Conservation (phyloP, 2,329 filamentous ascomycete genomes). For the Fragosphaeria purpurea region DNA sequence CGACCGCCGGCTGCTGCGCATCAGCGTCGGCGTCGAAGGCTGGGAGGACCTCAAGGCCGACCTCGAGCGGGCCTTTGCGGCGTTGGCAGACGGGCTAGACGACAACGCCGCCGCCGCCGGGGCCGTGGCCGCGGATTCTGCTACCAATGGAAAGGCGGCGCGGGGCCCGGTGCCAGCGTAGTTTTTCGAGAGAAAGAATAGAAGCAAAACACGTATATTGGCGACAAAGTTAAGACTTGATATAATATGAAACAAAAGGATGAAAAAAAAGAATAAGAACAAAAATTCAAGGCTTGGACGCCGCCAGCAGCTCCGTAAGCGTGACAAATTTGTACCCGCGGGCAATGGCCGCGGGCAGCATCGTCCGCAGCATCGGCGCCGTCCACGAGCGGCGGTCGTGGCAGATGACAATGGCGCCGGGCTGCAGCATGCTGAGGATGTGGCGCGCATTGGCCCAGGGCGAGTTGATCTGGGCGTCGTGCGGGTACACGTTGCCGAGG, state of each 20-base stretch:
- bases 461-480: constrained; percentile 75
- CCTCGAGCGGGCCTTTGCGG: constrained; percentile 55
- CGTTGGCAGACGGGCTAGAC: constrained; percentile 27
- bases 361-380: constrained; percentile 61
- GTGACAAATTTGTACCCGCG: constrained; percentile 64
- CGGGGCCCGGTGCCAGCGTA: no score
- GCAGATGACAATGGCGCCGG: constrained; percentile 73
- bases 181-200: not conserved
- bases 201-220: not conserved
- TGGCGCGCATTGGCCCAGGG: constrained; percentile 64
- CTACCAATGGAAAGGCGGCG: no score
- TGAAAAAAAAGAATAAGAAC: not conserved
- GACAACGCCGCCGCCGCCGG: not conserved
- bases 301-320: constrained; percentile 54
- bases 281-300: constrained; percentile 1
- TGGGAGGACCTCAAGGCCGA: constrained; percentile 77
- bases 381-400: constrained; percentile 83
- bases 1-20: constrained; percentile 61
- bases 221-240: no score
- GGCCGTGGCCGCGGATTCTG: no score
- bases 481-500: constrained; percentile 79
- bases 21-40: constrained; percentile 81
- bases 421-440: constrained; percentile 67
- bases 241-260: not conserved
- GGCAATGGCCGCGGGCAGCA: constrained; percentile 60